A percentile compares a stretch with the other conserved stretches of the same genome.
Evolutionary conservation across 2,329 filamentous ascomycete species (phyloP).

Genomic region (Pezicula carpinea): DNA sequence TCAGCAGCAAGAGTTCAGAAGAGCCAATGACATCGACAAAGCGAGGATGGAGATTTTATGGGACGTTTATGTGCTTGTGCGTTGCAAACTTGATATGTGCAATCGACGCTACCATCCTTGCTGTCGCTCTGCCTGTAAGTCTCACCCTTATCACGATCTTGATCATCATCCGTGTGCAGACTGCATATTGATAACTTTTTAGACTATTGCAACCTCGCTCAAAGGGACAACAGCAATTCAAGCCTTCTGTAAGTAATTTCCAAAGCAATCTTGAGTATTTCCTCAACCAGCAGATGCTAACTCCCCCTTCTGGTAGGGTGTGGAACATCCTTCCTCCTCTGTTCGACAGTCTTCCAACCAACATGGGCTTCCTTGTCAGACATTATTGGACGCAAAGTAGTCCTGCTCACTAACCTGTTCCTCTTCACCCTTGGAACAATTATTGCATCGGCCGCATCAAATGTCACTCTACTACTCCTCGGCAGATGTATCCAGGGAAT

Average conservation of each 20-base stretch:
- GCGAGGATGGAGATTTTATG: constrained; percentile 16
- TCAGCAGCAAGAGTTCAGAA: too few species aligned
- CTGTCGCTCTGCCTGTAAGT: constrained; percentile 20
- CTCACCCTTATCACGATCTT: neutral
- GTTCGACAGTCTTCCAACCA: constrained; percentile 55
- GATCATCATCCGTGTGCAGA: too few species aligned
- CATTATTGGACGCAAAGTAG: constrained; percentile 18
- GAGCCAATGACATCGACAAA: neutral
- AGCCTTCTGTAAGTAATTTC: constrained; percentile 47
- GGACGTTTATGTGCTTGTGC: constrained; percentile 19
- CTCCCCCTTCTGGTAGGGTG: neutral
- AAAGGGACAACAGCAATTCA: constrained; percentile 45
- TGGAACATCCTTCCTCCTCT: constrained; percentile 60
- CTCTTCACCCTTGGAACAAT: constrained; percentile 24
- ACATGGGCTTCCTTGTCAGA: constrained; percentile 24
- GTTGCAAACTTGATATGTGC: constrained; percentile 48
- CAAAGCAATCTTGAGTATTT: constrained; percentile 13
- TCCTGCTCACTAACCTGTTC: constrained; percentile 16
- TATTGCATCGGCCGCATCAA: constrained; percentile 27
- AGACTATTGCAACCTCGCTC: constrained; percentile 51
- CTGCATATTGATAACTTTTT: neutral
- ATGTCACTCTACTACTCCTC: constrained; percentile 21
- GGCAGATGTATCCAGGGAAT: constrained; percentile 41
- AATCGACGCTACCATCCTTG: constrained; percentile 59
- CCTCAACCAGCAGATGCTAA: constrained; percentile 25